Percentiles rank a stretch among this genome's conserved stretches.
Evolutionary conservation across 192 early-diverging fungal genomes (phyloP).

Genomic region (Coemansia guatemalensis): DNA sequence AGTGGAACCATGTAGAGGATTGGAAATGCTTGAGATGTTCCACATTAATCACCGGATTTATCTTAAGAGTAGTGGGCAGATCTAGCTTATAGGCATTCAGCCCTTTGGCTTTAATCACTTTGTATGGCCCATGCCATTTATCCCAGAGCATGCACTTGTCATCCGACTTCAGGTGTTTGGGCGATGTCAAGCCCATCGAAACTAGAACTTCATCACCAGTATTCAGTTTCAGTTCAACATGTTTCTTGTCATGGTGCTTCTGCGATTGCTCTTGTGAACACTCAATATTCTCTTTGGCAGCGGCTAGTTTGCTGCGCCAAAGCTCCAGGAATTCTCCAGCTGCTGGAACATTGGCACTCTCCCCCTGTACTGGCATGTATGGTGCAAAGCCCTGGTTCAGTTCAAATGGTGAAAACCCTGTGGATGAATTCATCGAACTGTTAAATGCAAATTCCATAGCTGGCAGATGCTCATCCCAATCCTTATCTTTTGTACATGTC

Average conservation of each 20-base stretch:
- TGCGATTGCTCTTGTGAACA: background rate
- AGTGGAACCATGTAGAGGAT: background rate
- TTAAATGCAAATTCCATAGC: constrained; percentile 2
- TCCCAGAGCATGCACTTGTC: no score
- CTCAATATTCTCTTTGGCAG: constrained; percentile 3
- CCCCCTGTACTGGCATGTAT: constrained; percentile 9
- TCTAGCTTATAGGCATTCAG: constrained; percentile 1
- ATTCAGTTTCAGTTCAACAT: background rate
- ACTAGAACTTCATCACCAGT: constrained; percentile 5
- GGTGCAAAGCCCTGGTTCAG: no score
- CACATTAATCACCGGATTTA: background rate
- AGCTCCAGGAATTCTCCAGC: background rate
- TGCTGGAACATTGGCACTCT: background rate
- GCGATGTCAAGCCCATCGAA: background rate
- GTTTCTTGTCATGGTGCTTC: background rate
- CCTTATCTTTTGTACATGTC: no score
- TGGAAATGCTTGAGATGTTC: background rate
- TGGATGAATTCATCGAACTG: background rate
- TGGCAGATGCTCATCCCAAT: no score
- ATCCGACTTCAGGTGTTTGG: background rate
- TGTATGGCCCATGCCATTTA: no score
- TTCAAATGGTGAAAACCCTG: no score
- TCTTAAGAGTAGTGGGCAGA: background rate
- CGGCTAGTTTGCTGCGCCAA: background rate
- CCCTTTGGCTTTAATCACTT: no score